Base-by-base conservation (phyloP, 176 grass and related monocot species). In the Stipa capillata region DNA sequence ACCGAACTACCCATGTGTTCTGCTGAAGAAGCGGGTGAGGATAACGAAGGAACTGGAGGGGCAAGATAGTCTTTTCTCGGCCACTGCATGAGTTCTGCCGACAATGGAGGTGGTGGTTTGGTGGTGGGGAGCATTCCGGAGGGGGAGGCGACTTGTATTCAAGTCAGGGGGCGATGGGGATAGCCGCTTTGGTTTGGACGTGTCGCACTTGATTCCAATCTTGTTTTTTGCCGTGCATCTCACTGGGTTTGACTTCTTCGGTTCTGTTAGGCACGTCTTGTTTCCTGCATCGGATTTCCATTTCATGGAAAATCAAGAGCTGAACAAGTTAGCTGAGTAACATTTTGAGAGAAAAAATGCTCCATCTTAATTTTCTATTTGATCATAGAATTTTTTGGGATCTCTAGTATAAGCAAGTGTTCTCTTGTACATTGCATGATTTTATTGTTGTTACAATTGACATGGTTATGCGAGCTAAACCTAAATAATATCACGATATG, bases 101-200 rank as follows among this genome's bases (percentile, higher is more conserved):
- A 76, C 87, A 82, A 82, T 80, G 81, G 81, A 83, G 67, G 39
- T 60, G 74, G 21, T 49, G 76, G 42, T 88, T 84, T 69, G 86
- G 76, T 88, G 81, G 60, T 58, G 76, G n/a, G n/a, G 69, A 62
- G 75, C 86, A 88, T 73, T 88, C 65, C 10, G 64, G 42, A 55
- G 2, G 84, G 25, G 69, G 49, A 82, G 79, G 53, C 78, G 90
- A 79, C 78, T 87, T 55, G 90, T 86, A 72, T 54, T 72, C 7
- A 8, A 69, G 47, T 73, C 36, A 9, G 45, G 18, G 45, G 4
- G 0, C 24, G 47, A 54, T 3, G 57, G 54, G 21, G 69, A 47
- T 8, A 73, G 42, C 37, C 49, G 63, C 8, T 48, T 60, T 8
- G 76, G 33, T 65, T 39, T 2, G 44, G 79, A 52, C 68, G 33